Evolutionary conservation across 345 rosid genomes (phyloP).

Genomic region (Gossypium stocksii): DNA sequence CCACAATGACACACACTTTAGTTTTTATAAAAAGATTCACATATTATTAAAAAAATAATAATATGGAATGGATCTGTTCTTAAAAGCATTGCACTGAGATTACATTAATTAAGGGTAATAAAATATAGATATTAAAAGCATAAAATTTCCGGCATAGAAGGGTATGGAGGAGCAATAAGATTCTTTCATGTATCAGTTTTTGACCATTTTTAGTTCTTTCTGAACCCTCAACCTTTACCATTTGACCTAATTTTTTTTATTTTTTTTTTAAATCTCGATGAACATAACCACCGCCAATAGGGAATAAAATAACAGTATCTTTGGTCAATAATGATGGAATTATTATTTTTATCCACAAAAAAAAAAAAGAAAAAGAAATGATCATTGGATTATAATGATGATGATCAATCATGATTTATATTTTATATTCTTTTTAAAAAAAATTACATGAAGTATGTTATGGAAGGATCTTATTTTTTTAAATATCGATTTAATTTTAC

Average conservation of each 20-base stretch:
- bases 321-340: slow-evolving; percentile 29
- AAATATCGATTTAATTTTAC: too few species aligned
- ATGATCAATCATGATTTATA: not conserved
- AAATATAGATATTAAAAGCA: not conserved
- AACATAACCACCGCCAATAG: slow-evolving; percentile 12
- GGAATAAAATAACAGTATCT: slow-evolving; percentile 8
- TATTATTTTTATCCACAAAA: not conserved
- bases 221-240: not conserved
- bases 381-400: slow-evolving; percentile 18
- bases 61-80: not conserved
- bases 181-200: not conserved
- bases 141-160: slow-evolving; percentile 7
- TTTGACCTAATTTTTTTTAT: not conserved
- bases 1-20: not conserved
- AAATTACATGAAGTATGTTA: too few species aligned
- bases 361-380: not conserved
- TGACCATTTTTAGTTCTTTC: not conserved
- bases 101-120: not conserved
- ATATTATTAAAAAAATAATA: not conserved
- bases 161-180: not conserved
- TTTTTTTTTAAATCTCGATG: not conserved
- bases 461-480: too few species aligned
- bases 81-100: slow-evolving; percentile 6
- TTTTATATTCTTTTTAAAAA: not conserved
- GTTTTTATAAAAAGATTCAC: not conserved